phyloP scores from a whole-genome alignment of 108 stramenopile genomes.

The Aurantiochytrium sp. region DNA sequence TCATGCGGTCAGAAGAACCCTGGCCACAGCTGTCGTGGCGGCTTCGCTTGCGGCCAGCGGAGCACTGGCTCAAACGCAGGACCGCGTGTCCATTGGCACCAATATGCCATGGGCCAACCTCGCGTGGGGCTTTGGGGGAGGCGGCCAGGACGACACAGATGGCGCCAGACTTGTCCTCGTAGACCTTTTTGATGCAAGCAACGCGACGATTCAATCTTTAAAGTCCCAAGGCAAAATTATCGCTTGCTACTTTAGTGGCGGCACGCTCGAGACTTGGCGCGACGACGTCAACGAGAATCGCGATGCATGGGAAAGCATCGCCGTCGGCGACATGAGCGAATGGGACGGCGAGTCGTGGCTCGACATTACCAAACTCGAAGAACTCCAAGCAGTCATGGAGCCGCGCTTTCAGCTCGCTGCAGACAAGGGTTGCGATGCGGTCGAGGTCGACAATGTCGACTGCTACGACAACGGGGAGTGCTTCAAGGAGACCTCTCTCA shows the following conservation, averaged over 20 bases:
- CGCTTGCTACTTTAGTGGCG: background rate
- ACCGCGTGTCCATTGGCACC: background rate
- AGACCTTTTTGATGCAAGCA: background rate
- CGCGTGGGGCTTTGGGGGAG: background rate
- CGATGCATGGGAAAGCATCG: background rate
- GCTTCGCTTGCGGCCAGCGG: background rate
- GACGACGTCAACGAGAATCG: background rate
- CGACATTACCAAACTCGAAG: slow-evolving; percentile 18
- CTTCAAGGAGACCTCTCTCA: background rate
- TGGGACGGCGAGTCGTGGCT: slow-evolving; percentile 25
- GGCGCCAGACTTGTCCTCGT: background rate
- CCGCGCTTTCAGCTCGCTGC: slow-evolving; percentile 22
- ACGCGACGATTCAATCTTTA: background rate
- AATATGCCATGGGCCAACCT: background rate
- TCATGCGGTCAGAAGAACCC: background rate
- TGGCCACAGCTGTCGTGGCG: background rate
- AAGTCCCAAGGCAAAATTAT: background rate
- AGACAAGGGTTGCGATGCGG: slow-evolving; percentile 30
- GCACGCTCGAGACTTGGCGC: background rate
- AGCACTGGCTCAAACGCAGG: background rate
- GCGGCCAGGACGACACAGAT: background rate
- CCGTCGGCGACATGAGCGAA: background rate
- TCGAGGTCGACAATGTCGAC: slow-evolving; percentile 34
- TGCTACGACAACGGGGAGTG: slow-evolving; percentile 23
- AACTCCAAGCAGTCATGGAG: slow-evolving; percentile 18